Evolutionary conservation across 2,329 filamentous ascomycete species (phyloP), one percentile per base, ranked within the genome.

Genomic region (Nothophoma quercina): DNA sequence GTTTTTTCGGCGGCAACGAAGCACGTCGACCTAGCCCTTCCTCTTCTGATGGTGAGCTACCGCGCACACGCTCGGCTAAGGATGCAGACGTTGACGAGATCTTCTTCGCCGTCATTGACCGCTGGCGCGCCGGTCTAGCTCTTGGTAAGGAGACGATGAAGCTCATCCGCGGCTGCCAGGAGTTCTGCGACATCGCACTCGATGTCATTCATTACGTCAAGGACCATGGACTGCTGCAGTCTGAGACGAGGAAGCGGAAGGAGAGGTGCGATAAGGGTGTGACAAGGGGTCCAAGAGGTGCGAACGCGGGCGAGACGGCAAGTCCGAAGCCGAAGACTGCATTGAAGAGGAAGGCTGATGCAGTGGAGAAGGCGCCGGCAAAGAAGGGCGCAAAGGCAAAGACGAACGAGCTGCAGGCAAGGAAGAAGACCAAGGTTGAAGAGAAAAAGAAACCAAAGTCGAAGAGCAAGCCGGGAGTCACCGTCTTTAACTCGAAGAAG

Each of bases 121-220:
- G 68, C n/a, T 73, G 68, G 64, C 62, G 70, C 3, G 64, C 65
- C 1, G 70, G 68, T 0, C 29, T 62, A 6, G 47, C 55, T 15
- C 52, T 50, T 13, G 47, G 47, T 7, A 69, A 62, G 38, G 40
- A 62, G 32, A 38, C 47, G 5, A 35, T 61, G 26, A 28, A 44
- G 29, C 26, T 65, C 0, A 64, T 73, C 7, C 60, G 70, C 0
- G 70, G 70, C 0, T 48, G 57, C 2, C 69, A 72, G 46, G 70
- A 73, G 53, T 72, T 73, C 39, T 67, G 63, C 32, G 70, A 73
- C 16, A 49, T 70, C 0, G 67, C 64, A 15, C 55, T 72, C 3
- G 70, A 72, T 30, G 25, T 70, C 1, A 62, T 71, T 5, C 66
- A 63, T 40, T 67, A 63, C 16, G 57, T 73, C 36, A 68, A 70